Conservation (phyloP, 2,329 filamentous ascomycete genomes). For the Alternaria triticimaculans region DNA sequence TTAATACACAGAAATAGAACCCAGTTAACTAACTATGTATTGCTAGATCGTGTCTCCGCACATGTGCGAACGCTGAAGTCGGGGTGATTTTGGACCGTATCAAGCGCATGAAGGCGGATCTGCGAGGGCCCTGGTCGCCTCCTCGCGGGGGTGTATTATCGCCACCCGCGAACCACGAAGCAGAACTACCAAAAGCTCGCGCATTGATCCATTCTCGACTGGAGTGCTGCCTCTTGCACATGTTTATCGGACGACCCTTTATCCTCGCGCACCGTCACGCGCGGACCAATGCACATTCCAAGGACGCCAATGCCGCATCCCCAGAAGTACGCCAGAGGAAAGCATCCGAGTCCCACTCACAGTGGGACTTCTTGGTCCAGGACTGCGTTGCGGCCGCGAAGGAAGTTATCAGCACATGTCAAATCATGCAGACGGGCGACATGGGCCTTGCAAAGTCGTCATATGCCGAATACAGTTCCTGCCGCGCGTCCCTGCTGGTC, state of each 20-base stretch:
- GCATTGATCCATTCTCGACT: slow-evolving; percentile 7
- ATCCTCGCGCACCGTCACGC: slow-evolving; percentile 18
- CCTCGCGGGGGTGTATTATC: neutral
- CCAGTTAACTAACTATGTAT: neutral
- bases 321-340: neutral
- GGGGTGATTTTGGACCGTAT: slow-evolving; percentile 6
- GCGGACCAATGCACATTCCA: neutral
- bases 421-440: slow-evolving; percentile 7
- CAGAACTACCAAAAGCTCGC: slow-evolving; percentile 1
- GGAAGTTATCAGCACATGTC: slow-evolving; percentile 14
- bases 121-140: slow-evolving; percentile 6
- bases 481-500: slow-evolving; percentile 18
- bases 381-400: slow-evolving; percentile 16
- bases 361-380: slow-evolving; percentile 12
- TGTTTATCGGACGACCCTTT: slow-evolving; percentile 22
- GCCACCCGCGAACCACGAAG: neutral
- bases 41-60: slow-evolving; percentile 10
- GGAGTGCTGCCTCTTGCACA: slow-evolving; percentile 17
- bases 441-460: slow-evolving; percentile 21
- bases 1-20: neutral
- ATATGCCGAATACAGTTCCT: slow-evolving; percentile 21
- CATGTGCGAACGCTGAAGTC: slow-evolving; percentile 9
- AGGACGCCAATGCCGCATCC: neutral
- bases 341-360: neutral
- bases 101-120: slow-evolving; percentile 7